phyloP scores from a whole-genome alignment of 1,284 basidiomycete genomes.

The Rhodotorula sp. region DNA sequence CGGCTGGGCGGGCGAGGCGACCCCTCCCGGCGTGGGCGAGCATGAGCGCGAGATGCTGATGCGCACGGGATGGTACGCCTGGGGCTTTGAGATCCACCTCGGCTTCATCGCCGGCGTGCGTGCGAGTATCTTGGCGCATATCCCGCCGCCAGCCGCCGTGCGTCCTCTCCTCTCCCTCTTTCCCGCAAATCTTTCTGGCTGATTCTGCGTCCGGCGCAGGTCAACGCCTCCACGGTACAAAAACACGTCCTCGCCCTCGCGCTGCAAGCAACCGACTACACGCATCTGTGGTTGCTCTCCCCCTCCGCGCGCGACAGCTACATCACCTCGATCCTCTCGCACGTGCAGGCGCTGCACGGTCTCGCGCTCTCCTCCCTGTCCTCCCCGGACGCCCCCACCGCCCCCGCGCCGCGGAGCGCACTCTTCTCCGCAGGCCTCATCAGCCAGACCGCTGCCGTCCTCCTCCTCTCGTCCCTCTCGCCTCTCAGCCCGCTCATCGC shows the following conservation, averaged over 20 bases:
- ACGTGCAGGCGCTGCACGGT: conserved; percentile 4
- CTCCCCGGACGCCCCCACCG: neutral
- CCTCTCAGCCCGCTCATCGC: conserved; percentile 20
- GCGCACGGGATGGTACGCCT: conserved; percentile 12
- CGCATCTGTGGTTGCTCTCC: conserved; percentile 6
- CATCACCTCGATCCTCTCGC: neutral
- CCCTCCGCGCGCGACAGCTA: neutral
- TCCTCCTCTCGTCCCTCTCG: conserved; percentile 14
- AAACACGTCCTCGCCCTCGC: conserved; percentile 12
- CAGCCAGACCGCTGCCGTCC: conserved; percentile 7
- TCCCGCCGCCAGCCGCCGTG: neutral
- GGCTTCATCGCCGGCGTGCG: conserved; percentile 18
- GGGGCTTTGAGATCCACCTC: conserved; percentile 22
- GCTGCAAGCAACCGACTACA: conserved; percentile 17
- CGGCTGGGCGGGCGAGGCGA: conserved; percentile 15
- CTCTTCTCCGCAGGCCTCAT: conserved; percentile 11
- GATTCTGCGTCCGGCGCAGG: neutral
- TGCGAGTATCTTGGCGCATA: conserved; percentile 2
- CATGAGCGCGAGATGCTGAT: neutral
- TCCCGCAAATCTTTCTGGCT: neutral
- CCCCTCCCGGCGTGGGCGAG: neutral
- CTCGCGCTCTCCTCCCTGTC: conserved; percentile 7
- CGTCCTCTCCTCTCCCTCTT: neutral
- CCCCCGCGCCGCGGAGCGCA: neutral
- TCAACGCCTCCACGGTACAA: conserved; percentile 3